Conservation (phyloP, 2,329 filamentous ascomycete species). For the Xylariaceae sp. region DNA sequence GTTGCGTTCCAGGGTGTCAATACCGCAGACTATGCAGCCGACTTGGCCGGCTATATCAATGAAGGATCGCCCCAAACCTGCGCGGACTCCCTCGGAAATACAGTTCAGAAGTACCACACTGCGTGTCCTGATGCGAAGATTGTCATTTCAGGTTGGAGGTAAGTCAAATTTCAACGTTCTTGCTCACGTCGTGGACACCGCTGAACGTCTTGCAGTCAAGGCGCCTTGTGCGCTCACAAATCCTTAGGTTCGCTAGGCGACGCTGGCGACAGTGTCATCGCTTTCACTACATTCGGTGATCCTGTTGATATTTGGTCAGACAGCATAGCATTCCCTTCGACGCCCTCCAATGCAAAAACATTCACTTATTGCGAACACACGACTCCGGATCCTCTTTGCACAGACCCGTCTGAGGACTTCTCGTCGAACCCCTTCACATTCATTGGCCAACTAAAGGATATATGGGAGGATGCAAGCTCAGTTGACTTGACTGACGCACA, state of each 20-base stretch:
- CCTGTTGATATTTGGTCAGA: constrained; percentile 18
- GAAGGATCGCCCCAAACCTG: constrained; percentile 19
- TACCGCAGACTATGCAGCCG: constrained; percentile 16
- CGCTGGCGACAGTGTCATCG: constrained; percentile 16
- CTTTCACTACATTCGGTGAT: constrained; percentile 19
- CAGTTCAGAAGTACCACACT: constrained; percentile 16
- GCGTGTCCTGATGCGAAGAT: constrained; percentile 13
- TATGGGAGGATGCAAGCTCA: constrained; percentile 14
- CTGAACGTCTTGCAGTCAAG: constrained; percentile 17
- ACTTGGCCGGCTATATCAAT: constrained; percentile 20
- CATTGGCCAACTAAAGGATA: constrained; percentile 12
- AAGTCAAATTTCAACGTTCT: too few relatives aligned
- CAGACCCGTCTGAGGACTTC: constrained; percentile 9
- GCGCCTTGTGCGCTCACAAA: constrained; percentile 20
- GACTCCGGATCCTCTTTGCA: constrained; percentile 17
- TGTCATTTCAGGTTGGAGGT: constrained; percentile 23
- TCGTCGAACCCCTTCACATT: constrained; percentile 9
- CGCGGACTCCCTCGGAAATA: constrained; percentile 10
- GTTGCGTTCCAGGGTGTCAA: constrained; percentile 20
- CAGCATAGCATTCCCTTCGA: constrained; percentile 9
- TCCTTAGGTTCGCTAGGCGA: constrained; percentile 13
- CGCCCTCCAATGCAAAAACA: constrained; percentile 7
- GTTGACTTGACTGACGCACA: constrained; percentile 17
- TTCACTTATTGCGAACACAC: constrained; percentile 19
- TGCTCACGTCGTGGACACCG: too few relatives aligned